These are phyloP conservation scores for Fusarium poae DNA, from an alignment of 2,329 filamentous ascomycete species.

Conservation along the genomic window DNA sequence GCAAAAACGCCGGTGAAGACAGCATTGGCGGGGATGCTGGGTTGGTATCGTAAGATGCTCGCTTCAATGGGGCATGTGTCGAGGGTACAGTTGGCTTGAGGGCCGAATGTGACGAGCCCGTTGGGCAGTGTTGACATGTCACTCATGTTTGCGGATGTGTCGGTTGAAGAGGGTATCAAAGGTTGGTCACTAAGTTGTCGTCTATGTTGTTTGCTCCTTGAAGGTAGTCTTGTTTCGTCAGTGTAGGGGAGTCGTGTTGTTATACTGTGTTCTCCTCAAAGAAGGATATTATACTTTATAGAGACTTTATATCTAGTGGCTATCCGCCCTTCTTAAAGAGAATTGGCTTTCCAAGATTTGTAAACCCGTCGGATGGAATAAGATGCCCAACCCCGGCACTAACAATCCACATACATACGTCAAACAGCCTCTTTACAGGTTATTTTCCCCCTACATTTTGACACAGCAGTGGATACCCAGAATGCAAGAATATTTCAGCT, in stretches of 20 bases:
- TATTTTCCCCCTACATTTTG: not conserved
- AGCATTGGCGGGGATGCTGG: slow-evolving; percentile 39
- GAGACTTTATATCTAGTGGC: slow-evolving; percentile 2
- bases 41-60: slow-evolving; percentile 44
- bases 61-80: slow-evolving; percentile 44
- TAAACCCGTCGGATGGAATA: slow-evolving; percentile 3
- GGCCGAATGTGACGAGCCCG: slow-evolving; percentile 44
- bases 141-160: slow-evolving; percentile 6
- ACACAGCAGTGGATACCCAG: slow-evolving; percentile 15
- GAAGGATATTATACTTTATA: not conserved
- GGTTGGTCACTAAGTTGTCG: not conserved
- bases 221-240: not conserved
- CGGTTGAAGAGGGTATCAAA: not conserved
- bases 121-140: slow-evolving; percentile 32
- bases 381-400: not conserved
- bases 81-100: slow-evolving; percentile 46
- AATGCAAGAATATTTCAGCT: not conserved
- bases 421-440: slow-evolving; percentile 12
- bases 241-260: not conserved
- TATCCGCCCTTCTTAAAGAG: not conserved
- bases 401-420: slow-evolving; percentile 9
- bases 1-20: slow-evolving; percentile 43
- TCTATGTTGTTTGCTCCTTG: too few species aligned
- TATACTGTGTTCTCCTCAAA: not conserved
- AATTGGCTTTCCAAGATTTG: slow-evolving; percentile 8